phyloP scores from a whole-genome alignment of 306 rosid genomes.

The Vigna nakashimae region DNA sequence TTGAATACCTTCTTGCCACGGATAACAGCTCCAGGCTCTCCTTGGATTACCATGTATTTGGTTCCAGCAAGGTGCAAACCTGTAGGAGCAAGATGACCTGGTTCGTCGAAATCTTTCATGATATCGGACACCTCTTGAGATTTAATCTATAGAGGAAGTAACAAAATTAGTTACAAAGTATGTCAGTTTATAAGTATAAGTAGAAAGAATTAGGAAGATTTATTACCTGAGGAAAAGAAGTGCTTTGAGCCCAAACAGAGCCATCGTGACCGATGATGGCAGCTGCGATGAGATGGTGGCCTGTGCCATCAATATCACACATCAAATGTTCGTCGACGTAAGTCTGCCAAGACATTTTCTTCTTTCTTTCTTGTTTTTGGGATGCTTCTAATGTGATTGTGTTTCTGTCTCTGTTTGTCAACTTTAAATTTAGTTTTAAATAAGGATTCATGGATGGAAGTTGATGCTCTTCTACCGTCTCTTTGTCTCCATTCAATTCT shows the following conservation, averaged over 20 bases:
- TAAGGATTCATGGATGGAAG: constrained; percentile 34
- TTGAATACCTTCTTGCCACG: constrained; percentile 86
- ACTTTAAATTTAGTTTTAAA: constrained; percentile 37
- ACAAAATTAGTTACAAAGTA: neutral
- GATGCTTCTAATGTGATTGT: neutral
- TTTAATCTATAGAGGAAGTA: constrained; percentile 56
- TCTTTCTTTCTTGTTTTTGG: neutral
- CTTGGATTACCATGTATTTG: constrained; percentile 96
- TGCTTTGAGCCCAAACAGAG: constrained; percentile 93
- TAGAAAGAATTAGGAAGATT: neutral
- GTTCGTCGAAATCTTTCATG: constrained; percentile 90
- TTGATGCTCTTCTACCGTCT: constrained; percentile 46
- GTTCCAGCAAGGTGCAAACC: constrained; percentile 79
- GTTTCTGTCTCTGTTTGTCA: neutral
- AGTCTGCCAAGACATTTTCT: constrained; percentile 93
- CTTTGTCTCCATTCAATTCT: constrained; percentile 42
- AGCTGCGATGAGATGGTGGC: constrained; percentile 78
- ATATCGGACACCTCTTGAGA: constrained; percentile 63
- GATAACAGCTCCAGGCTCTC: constrained; percentile 94
- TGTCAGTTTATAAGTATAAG: too few species aligned
- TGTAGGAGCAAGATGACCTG: constrained; percentile 94
- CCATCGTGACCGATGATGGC: constrained; percentile 91
- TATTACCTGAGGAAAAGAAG: constrained; percentile 80
- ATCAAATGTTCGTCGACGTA: constrained; percentile 97
- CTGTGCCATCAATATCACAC: constrained; percentile 92